Base-by-base conservation (phyloP, 1,284 basidiomycete species). In the Xanthoconium separans region DNA sequence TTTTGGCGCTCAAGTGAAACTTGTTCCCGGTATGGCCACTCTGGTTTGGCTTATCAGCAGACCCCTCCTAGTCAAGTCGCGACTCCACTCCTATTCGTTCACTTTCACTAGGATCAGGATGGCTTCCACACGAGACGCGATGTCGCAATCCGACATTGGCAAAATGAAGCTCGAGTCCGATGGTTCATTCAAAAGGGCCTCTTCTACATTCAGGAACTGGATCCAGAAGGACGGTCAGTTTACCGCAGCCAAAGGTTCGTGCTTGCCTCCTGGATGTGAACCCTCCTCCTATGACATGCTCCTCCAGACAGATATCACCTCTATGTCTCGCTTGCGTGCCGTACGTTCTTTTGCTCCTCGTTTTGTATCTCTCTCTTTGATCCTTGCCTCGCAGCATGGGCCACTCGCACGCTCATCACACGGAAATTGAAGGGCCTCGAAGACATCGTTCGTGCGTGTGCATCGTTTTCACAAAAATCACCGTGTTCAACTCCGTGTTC, bases 351-450 rank as follows among this genome's bases (percentile, higher is more conserved):
- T 18, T 2, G 27, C 11, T 36, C 16, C 18, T 34, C 18, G 6
- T 18, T 13, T 24, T 22, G 8, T 12, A 9, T 36, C 34, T n/a
- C 29, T 11, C 15, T 49, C 30, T 36, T 36, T 37, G 44, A 46
- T 31, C 29, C 54, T 27, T 20, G 27, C 59, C 2, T 30, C 40
- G 4, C 42, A 89, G 87, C 95, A 6, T 98, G 96, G 95, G 96
- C 96, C 0, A 94, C 94, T 48, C 82, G 96, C 59, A 81, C 94
- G 2, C 76, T 98, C 53, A 98, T 99, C 63, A 80, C 89, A 5
- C 82, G 95, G 61, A 84, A 92, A 71, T 80, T 99, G 62, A 98
- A 98, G 73, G 94, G 95, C 1, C 80, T 99, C 36, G 91, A 98
- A 61, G 80, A 88, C 39, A 77, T 93, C 58, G 83, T 97, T 57